Conservation (phyloP, 345 rosid species). For the Microthlaspi erraticum region DNA sequence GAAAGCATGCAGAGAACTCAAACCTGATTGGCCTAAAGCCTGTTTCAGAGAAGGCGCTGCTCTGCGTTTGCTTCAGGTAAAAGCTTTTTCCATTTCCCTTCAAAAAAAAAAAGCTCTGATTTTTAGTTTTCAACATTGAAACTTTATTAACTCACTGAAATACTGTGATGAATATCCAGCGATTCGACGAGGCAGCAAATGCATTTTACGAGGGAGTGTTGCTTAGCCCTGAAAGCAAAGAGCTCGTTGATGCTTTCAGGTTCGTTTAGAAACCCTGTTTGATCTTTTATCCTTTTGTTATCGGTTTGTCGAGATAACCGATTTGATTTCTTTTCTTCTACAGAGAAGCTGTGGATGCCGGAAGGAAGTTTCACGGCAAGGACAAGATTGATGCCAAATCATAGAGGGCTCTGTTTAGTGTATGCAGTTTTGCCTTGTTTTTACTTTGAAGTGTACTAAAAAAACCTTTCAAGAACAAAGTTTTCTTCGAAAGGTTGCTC, state of each 20-base stretch:
- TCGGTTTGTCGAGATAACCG: neutral
- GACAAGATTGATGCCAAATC: constrained; percentile 40
- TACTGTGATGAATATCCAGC: constrained; percentile 48
- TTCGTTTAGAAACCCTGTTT: constrained; percentile 36
- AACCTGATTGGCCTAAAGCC: constrained; percentile 85
- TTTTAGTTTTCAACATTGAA: neutral
- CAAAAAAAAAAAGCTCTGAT: constrained; percentile 3
- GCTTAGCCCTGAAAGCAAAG: constrained; percentile 75
- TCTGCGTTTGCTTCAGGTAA: constrained; percentile 70
- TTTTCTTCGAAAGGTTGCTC: constrained; percentile 35
- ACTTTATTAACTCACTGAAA: neutral
- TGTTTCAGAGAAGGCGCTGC: constrained; percentile 97
- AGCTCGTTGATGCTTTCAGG: constrained; percentile 79
- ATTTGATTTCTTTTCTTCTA: constrained; percentile 12
- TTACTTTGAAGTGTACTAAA: constrained; percentile 16
- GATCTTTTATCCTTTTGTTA: neutral
- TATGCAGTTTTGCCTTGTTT: constrained; percentile 40
- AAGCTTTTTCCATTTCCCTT: constrained; percentile 20
- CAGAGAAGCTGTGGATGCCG: constrained; percentile 90
- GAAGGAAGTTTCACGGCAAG: constrained; percentile 66
- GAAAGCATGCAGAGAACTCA: constrained; percentile 67
- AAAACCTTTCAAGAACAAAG: constrained; percentile 9
- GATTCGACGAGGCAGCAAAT: constrained; percentile 88
- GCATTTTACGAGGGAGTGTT: constrained; percentile 80
- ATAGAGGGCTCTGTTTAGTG: constrained; percentile 8